Percentiles rank a stretch among this genome's conserved stretches.
Conservation (phyloP, 2,329 filamentous ascomycete genomes). For the Fusarium redolens region DNA sequence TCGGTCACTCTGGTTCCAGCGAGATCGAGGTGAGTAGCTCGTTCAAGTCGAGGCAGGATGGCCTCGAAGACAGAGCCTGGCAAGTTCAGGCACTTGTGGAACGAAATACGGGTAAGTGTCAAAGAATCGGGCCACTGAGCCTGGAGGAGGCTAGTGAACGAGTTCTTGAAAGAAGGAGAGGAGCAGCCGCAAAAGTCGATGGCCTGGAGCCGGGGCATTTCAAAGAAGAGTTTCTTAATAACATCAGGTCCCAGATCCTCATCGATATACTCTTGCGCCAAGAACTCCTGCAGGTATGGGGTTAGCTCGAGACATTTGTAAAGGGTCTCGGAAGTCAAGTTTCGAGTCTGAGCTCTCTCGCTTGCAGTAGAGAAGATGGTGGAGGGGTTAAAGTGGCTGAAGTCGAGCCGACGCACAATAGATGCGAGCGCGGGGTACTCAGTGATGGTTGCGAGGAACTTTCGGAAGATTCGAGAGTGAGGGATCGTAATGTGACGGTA, state of each 20-base stretch:
- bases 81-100: slow-evolving; percentile 83
- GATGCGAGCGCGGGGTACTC: slow-evolving; percentile 76
- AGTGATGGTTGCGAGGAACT: slow-evolving; percentile 77
- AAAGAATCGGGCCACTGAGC: slow-evolving; percentile 65
- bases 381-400: slow-evolving; percentile 86
- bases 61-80: slow-evolving; percentile 74
- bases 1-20: slow-evolving; percentile 81
- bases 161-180: slow-evolving; percentile 72
- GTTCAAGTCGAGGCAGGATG: slow-evolving; percentile 75
- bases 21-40: slow-evolving; percentile 82
- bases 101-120: slow-evolving; percentile 73
- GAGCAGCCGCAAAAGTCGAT: slow-evolving; percentile 84
- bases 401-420: slow-evolving; percentile 82
- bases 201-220: slow-evolving; percentile 71
- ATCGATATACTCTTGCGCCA: slow-evolving; percentile 84
- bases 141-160: slow-evolving; percentile 69
- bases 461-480: slow-evolving; percentile 85
- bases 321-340: slow-evolving; percentile 79
- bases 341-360: slow-evolving; percentile 79
- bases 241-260: slow-evolving; percentile 77
- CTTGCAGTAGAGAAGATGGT: slow-evolving; percentile 79
- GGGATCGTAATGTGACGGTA: slow-evolving; percentile 85
- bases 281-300: slow-evolving; percentile 79
- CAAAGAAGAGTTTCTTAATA: slow-evolving; percentile 76
- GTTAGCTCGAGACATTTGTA: slow-evolving; percentile 77